Evolutionary conservation across 495 filamentous ascomycete species (phyloP), one percentile per base, ranked within the genome.

Genomic region (Tuber brumale): DNA sequence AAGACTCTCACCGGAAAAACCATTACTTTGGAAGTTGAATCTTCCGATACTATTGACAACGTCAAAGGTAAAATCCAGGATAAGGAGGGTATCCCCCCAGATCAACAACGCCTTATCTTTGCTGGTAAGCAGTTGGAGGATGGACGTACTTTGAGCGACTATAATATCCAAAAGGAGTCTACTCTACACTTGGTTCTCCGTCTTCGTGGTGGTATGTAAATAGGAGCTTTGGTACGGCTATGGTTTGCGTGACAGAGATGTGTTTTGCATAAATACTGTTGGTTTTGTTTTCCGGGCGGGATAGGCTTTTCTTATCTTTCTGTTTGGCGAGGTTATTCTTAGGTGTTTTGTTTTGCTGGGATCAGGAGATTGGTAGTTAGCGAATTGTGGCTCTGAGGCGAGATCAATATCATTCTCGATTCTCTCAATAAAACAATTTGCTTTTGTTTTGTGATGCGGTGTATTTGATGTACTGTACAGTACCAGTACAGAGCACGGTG

Each of bases 61-160:
- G 95, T 98, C 81, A 98, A 98, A 91, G 89, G 88, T 77, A 98
- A 98, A 91, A 98, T 98, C 71, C 95, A 98, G 86, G 95, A 98
- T 84, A 98, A 98, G 91, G 95, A 98, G 86, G 95, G 95, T 74
- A 98, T 98, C 81, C 95, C 95, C 69, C 95, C 95, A 9, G 95
- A 98, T 86, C 95, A 98, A 85, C 95, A 98, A 88, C 95, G 95
- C 84, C 86, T 98, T 86, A 98, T 98, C 87, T 98, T 98, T 84
- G 95, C 95, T 77, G 95, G 95, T 78, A 98, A 98, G 90, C 95
- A 98, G 84, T 90, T 98, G 31, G 95, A 98, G 84, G 95, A 98
- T 84, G 95, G 95, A 77, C 94, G 95, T 76, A 98, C 95, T 76
- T 88, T 98, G 18, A 94, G 91, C 74, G 95, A 98, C 85, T 98